Evolutionary conservation across 2,329 filamentous ascomycete species (phyloP).

Genomic region (Berkeleyomyces basicola): DNA sequence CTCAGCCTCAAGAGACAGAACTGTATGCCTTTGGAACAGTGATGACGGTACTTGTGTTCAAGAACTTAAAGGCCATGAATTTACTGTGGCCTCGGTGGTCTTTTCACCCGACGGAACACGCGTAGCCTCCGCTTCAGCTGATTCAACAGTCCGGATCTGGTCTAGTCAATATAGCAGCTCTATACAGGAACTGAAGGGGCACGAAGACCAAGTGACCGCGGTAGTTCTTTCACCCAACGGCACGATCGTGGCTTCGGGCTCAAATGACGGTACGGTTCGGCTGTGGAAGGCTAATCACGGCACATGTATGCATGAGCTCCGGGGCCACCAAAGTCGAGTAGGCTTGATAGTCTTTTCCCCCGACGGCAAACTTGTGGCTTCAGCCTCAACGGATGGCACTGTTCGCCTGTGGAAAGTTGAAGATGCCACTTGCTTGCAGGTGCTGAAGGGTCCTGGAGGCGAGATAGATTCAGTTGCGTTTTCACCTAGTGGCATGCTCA

Average conservation of each 20-base stretch:
- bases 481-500: too few species aligned
- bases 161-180: neutral
- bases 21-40: neutral
- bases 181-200: neutral
- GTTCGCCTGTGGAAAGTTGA: neutral
- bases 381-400: too few species aligned
- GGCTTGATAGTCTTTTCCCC: neutral
- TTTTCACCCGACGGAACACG: too few species aligned
- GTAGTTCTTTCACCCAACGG: neutral
- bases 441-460: neutral
- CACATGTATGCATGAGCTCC: neutral
- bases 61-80: neutral
- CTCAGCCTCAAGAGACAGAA: neutral
- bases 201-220: neutral
- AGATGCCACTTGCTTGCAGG: neutral
- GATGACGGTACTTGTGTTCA: neutral
- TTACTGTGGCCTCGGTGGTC: too few species aligned
- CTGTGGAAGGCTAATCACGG: neutral
- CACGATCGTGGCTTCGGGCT: neutral
- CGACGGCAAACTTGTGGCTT: too few species aligned
- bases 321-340: neutral
- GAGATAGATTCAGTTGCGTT: neutral
- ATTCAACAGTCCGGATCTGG: too few species aligned
- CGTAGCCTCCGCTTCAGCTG: too few species aligned
- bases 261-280: neutral